Evolutionary conservation across 192 early-diverging fungal species (phyloP).

Genomic region (Backusella sp.): DNA sequence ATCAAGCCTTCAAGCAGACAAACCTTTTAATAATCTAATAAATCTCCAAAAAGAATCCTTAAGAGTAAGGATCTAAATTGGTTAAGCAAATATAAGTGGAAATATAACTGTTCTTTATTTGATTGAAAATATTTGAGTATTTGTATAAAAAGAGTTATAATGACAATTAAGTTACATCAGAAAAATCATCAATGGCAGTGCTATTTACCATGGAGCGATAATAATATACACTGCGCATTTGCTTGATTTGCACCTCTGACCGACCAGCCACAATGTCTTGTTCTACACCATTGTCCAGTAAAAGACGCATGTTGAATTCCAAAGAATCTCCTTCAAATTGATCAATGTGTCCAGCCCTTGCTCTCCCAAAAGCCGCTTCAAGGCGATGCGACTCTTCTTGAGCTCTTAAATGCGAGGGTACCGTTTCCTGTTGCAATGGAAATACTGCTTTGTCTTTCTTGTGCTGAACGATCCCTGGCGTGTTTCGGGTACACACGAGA

Average conservation of each 20-base stretch:
- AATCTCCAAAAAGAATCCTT: too few relatives aligned
- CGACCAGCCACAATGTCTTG: background rate
- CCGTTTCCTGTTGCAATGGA: background rate
- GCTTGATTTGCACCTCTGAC: background rate
- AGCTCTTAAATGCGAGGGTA: background rate
- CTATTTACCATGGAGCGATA: background rate
- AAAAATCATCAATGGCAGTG: too few relatives aligned
- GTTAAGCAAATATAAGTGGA: too few relatives aligned
- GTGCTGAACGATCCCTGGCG: background rate
- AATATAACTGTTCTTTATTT: too few relatives aligned
- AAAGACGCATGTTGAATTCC: background rate
- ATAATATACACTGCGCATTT: background rate
- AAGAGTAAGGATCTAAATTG: too few relatives aligned
- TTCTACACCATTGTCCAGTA: background rate
- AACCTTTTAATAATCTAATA: too few relatives aligned
- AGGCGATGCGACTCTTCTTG: background rate
- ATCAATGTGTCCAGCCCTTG: background rate
- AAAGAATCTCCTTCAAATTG: background rate
- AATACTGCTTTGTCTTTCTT: background rate
- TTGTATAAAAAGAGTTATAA: too few relatives aligned
- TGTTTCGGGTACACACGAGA: background rate
- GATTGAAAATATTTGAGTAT: too few relatives aligned
- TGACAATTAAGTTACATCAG: too few relatives aligned
- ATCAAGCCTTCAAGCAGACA: too few relatives aligned
- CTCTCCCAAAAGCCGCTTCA: background rate